Base-by-base conservation (phyloP, 2,329 filamentous ascomycete genomes). In the Elsinoe perseae region DNA sequence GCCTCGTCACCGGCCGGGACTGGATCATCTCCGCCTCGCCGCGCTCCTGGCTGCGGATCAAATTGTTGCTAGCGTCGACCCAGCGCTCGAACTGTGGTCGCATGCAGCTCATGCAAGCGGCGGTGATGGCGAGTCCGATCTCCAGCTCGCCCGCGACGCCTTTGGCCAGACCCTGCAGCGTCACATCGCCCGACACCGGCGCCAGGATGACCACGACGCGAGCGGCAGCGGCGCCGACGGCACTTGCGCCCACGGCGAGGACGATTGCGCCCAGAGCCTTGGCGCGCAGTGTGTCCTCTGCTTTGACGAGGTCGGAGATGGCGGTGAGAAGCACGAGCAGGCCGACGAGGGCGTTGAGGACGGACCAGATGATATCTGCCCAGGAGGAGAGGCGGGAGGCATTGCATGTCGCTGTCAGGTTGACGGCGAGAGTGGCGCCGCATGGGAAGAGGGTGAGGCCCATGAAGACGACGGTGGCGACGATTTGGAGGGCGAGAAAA, bases 391-490 rank as follows among this genome's bases (percentile, higher is more conserved):
- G 23, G n/a, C 16, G 14, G 28, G 21, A 30, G 2, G 56, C 25
- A 20, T 55, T 14, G 28, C 42, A 56, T 27, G 44, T 40, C 20
- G 28, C 34, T 5, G 53, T 50, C 28, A 46, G 21, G 44, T 34
- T 46, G 50, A 46, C 28, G 20, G 44, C 50, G 38, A 50, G 23
- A n/a, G 32, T 18, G 50, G 53, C 43, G 28, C 50, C 50, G 50
- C 56, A 55, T 21, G 56, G 56, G 30, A 58, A 50, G 20, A 50
- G 53, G 16, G 36, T 43, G 10, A 56, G 20, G 27, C 34, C 40
- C 18, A 50, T 12, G 27, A 57, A 57, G 27, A 57, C 38, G 16
- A 16, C 4, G 32, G 43, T 38, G 34, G 27, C 18, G 34, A 53
- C 44, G 30, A 44, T 18, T 18, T 40, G 46, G 14, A 53, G 25